Conservation (phyloP, 371 early-diverging fungal genomes). For the Mucor ambiguus region DNA sequence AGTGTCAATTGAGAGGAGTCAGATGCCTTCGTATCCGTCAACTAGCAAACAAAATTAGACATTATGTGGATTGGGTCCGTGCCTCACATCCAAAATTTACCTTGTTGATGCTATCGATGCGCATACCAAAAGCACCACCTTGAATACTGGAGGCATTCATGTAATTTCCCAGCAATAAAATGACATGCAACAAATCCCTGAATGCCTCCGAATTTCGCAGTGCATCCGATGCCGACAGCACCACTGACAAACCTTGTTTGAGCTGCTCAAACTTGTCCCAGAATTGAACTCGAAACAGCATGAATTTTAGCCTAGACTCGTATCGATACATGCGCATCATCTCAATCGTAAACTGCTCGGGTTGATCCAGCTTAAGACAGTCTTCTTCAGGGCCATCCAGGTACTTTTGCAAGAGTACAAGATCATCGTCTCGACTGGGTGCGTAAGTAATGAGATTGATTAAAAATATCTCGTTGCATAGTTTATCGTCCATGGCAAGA, state of each 20-base stretch:
- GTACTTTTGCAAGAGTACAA: constrained; percentile 37
- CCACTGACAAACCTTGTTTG: constrained; percentile 42
- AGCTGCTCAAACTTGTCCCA: constrained; percentile 50
- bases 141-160: constrained; percentile 62
- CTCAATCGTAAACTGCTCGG: constrained; percentile 59
- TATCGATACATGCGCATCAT: constrained; percentile 55
- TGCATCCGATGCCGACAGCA: constrained; percentile 48
- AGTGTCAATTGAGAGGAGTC: constrained; percentile 42
- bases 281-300: constrained; percentile 54
- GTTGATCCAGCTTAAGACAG: constrained; percentile 42
- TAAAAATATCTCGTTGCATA: constrained; percentile 43
- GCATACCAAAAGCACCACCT: constrained; percentile 65
- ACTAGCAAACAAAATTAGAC: constrained; percentile 20
- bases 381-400: constrained; percentile 44
- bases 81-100: constrained; percentile 13
- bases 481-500: constrained; percentile 35
- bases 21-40: constrained; percentile 56
- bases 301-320: constrained; percentile 48
- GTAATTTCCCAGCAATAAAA: constrained; percentile 62
- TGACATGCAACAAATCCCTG: constrained; percentile 47
- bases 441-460: constrained; percentile 34
- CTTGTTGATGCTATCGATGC: constrained; percentile 56
- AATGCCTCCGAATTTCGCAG: constrained; percentile 45
- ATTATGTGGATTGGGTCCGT: neutral
- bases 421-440: constrained; percentile 44